phyloP scores from a whole-genome alignment of 352 stramenopile genomes.

The Blastocystis sp. region DNA sequence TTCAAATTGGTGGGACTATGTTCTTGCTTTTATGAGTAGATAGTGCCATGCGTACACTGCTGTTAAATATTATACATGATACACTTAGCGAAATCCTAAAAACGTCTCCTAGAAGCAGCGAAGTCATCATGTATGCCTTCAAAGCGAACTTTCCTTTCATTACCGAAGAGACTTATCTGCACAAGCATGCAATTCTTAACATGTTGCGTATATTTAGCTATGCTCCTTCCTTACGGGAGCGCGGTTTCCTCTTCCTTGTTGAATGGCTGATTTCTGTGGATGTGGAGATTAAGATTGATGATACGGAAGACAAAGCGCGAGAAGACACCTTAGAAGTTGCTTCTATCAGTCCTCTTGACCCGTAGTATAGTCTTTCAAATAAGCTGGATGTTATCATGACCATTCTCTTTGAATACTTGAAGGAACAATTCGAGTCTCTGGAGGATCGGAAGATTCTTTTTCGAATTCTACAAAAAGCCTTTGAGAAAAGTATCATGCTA shows the following conservation, averaged over 20 bases:
- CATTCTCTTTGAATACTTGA: constrained; percentile 77
- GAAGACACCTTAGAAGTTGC: constrained; percentile 71
- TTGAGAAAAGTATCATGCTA: constrained; percentile 60
- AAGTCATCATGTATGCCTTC: neutral
- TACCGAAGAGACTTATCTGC: neutral
- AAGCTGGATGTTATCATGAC: constrained; percentile 80
- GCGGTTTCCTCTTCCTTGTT: constrained; percentile 75
- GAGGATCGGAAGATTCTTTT: constrained; percentile 41
- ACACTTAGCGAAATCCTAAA: constrained; percentile 1
- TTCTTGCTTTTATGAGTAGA: neutral
- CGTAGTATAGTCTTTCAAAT: constrained; percentile 75
- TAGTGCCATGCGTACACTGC: neutral
- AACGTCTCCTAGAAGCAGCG: neutral
- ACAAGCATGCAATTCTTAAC: constrained; percentile 30
- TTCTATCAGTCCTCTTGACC: constrained; percentile 64
- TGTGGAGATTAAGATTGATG: constrained; percentile 78
- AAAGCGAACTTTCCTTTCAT: constrained; percentile 23
- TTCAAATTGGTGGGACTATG: neutral
- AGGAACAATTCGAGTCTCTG: constrained; percentile 61
- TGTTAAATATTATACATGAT: constrained; percentile 25
- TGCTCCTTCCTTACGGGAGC: constrained; percentile 69
- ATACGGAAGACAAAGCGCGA: constrained; percentile 76
- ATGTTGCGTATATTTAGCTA: constrained; percentile 24
- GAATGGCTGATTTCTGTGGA: constrained; percentile 77
- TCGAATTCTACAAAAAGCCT: constrained; percentile 66